Evolutionary conservation across 75 land plant genomes (phyloP).

Genomic region (Pinus taeda): DNA sequence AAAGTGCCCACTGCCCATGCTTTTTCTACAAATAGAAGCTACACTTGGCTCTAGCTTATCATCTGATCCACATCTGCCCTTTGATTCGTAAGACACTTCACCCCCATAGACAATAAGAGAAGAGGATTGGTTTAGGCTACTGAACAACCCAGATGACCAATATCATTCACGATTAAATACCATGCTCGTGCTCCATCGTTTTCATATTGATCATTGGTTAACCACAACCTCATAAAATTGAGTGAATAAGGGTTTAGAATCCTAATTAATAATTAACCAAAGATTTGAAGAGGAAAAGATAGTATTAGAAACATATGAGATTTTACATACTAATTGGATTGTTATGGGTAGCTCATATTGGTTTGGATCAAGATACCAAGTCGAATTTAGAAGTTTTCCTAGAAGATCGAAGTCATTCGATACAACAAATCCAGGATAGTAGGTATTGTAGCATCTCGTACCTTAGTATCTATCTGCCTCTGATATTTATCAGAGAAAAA

Average conservation of each 20-base stretch:
- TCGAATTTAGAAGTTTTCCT: not conserved
- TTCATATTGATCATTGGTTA: not conserved
- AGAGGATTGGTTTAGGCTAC: not conserved
- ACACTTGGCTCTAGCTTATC: not conserved
- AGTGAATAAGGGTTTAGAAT: not conserved
- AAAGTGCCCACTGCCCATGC: constrained; percentile 4
- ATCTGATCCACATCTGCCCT: not conserved
- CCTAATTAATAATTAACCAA: not conserved
- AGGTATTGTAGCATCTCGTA: constrained; percentile 4
- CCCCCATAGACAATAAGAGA: constrained; percentile 9
- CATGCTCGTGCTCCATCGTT: not conserved
- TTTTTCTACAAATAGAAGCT: not conserved
- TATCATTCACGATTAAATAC: not conserved
- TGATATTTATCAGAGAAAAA: not conserved
- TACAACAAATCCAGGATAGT: constrained; percentile 8
- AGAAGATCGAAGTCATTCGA: not conserved
- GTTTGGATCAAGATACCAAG: not conserved
- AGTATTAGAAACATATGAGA: not conserved
- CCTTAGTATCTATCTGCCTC: constrained; percentile 1
- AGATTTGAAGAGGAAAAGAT: not conserved
- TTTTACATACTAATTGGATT: not conserved
- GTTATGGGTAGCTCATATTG: constrained; percentile 5
- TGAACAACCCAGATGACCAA: too few relatives aligned
- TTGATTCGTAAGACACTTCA: not conserved
- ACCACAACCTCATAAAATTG: not conserved